Base-by-base conservation (phyloP, 2,329 filamentous ascomycete genomes). In the Endoconidiophora polonica region DNA sequence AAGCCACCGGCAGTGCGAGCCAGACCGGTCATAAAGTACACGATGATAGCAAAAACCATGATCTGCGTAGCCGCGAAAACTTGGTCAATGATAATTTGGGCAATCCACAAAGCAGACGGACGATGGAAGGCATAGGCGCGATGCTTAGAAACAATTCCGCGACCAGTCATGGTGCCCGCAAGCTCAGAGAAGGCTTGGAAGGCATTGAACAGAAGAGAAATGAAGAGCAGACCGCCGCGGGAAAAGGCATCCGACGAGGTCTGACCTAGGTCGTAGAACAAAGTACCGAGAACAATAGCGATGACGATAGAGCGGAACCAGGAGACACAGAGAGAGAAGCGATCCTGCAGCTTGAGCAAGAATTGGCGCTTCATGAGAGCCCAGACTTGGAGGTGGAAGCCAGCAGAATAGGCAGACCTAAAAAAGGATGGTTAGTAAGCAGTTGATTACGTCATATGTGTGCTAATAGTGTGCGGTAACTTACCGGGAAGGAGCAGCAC, bases 161-260 rank as follows among this genome's bases (percentile, higher is more conserved):
- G 73, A 1, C 81, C 84, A 14, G 79, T 66, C 83, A 91, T 90
- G 1, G 81, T 83, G 9, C 73, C 72, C 0, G 73, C 81, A 0
- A 94, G 65, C 62, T 93, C 86, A 0, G 81, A 76, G 59, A 91
- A 88, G 22, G 86, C 83, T 59, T 86, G 80, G 63, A 93, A 90
- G n/a, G 83, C 82, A 61, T 90, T 90, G 71, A 90, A 90, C 3
- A 93, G 66, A 1, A 93, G 73, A 20, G 82, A 70, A 49, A 87
- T 77, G 65, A 93, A 93, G 46, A 93, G 68, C 1, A 90, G 74
- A 67, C 85, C 86, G 55, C 85, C 85, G 61, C 86, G 79, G 56
- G 80, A 83, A 64, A 91, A 93, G 2, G 84, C 83, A 38, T 80
- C 84, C 29, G 76, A 76, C 1, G 76, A 78, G 0, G 71, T 78